A percentile compares a stretch with the other conserved stretches of the same genome.
Conservation (phyloP, 192 early-diverging fungal genomes). For the Coemansia sp. region DNA sequence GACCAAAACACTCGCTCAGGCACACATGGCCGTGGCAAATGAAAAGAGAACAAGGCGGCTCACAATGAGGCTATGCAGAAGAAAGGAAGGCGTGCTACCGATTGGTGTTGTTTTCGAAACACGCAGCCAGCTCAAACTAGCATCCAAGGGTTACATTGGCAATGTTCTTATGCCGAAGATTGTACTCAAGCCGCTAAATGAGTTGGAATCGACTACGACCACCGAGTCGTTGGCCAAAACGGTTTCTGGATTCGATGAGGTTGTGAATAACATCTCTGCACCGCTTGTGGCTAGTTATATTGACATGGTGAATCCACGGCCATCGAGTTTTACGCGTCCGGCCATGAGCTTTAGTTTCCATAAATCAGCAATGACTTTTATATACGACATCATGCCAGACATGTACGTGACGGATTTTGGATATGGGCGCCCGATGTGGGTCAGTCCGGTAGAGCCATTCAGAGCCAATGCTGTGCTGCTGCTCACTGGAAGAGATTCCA, state of each 20-base stretch:
- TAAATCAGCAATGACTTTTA: constrained; percentile 37
- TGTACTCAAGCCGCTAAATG: background rate
- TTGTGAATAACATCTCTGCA: constrained; percentile 11
- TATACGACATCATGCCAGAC: constrained; percentile 45
- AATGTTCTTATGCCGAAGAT: constrained; percentile 47
- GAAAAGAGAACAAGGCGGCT: background rate
- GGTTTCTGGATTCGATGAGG: constrained; percentile 13
- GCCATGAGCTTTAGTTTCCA: constrained; percentile 18
- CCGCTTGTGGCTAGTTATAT: constrained; percentile 27
- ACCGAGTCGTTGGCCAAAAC: constrained; percentile 25
- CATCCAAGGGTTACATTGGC: constrained; percentile 18
- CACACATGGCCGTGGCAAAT: constrained; percentile 16
- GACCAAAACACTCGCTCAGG: constrained; percentile 32
- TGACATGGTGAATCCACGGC: constrained; percentile 29
- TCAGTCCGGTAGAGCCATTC: constrained; percentile 47
- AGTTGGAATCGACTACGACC: constrained; percentile 25
- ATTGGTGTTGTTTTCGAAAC: constrained; percentile 30
- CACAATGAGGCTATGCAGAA: background rate
- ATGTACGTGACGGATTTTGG: constrained; percentile 51
- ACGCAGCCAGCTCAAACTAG: constrained; percentile 19
- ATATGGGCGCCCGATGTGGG: constrained; percentile 39
- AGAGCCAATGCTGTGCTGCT: constrained; percentile 40
- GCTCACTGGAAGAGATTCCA: constrained; percentile 24
- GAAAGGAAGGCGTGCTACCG: constrained; percentile 11
- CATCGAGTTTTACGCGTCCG: constrained; percentile 44